These are phyloP conservation scores for Hamigera avellanea DNA, from an alignment of 495 filamentous ascomycete genomes.

Conservation along the genomic window DNA sequence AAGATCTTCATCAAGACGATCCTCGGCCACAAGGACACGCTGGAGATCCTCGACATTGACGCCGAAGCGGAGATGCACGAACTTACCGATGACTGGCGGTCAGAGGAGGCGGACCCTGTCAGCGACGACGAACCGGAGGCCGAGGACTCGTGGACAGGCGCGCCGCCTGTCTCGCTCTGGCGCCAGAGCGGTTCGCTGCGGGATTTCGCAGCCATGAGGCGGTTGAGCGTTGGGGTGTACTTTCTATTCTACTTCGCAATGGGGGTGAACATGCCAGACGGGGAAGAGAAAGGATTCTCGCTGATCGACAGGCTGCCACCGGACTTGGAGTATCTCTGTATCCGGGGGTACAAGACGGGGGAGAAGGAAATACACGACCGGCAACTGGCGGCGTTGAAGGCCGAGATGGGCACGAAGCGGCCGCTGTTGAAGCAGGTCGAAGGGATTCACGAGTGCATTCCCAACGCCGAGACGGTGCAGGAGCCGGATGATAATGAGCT, in stretches of 20 bases:
- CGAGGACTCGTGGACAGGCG: neutral
- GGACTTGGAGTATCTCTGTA: conserved; percentile 15
- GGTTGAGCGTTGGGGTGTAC: conserved; percentile 11
- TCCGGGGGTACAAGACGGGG: conserved; percentile 16
- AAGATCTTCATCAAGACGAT: conserved; percentile 13
- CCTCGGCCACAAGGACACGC: conserved; percentile 11
- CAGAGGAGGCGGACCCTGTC: too few species aligned
- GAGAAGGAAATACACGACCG: conserved; percentile 4
- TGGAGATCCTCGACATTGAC: conserved; percentile 18
- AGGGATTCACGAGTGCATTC: conserved; percentile 12
- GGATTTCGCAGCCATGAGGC: conserved; percentile 12
- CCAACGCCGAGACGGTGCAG: conserved; percentile 8
- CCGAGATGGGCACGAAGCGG: conserved; percentile 1
- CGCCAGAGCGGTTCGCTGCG: conserved; percentile 6
- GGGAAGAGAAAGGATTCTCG: neutral
- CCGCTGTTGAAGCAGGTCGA: conserved; percentile 7
- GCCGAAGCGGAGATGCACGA: conserved; percentile 2
- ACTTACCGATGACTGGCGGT: too few species aligned
- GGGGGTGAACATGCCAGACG: conserved; percentile 1
- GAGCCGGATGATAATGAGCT: conserved; percentile 7
- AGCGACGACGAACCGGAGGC: conserved; percentile 1
- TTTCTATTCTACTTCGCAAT: conserved; percentile 15
- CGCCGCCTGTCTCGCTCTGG: conserved; percentile 1
- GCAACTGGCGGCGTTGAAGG: conserved; percentile 11
- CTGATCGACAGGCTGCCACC: conserved; percentile 10